Evolutionary conservation across 2,329 filamentous ascomycete species (phyloP).

Genomic region (Nemania sp.): DNA sequence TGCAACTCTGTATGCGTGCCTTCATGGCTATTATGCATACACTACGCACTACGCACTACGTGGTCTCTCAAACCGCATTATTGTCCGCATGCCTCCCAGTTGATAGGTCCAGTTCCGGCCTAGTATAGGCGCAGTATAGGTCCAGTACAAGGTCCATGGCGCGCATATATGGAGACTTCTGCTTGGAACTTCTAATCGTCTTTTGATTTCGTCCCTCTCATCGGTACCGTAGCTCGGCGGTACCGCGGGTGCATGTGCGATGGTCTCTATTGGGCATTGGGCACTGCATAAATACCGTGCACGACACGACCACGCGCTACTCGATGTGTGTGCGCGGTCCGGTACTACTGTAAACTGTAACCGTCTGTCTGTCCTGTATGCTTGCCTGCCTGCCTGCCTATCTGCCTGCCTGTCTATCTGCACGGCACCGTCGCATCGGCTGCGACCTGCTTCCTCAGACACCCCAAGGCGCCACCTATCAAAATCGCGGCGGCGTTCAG

Average conservation of each 20-base stretch:
- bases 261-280: conserved; percentile 9
- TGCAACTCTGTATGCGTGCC: conserved; percentile 4
- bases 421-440: conserved; percentile 29
- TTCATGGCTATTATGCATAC: not conserved
- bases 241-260: conserved; percentile 15
- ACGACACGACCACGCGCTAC: conserved; percentile 14
- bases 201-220: conserved; percentile 12
- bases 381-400: not conserved
- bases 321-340: not conserved
- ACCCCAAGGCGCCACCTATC: conserved; percentile 1
- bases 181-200: conserved; percentile 24
- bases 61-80: not conserved
- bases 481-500: conserved; percentile 3
- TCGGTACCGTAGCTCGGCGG: not conserved
- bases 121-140: conserved; percentile 1
- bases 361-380: not conserved
- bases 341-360: conserved; percentile 14
- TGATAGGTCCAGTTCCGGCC: not conserved
- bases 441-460: conserved; percentile 27
- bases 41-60: not conserved
- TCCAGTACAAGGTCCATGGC: not conserved
- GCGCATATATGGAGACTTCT: conserved; percentile 19
- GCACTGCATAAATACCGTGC: conserved; percentile 40
- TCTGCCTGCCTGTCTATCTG: not conserved
- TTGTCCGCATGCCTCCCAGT: not conserved